Evolutionary conservation across 371 early-diverging fungal genomes (phyloP).

Genomic region (Chytridiales sp.): DNA sequence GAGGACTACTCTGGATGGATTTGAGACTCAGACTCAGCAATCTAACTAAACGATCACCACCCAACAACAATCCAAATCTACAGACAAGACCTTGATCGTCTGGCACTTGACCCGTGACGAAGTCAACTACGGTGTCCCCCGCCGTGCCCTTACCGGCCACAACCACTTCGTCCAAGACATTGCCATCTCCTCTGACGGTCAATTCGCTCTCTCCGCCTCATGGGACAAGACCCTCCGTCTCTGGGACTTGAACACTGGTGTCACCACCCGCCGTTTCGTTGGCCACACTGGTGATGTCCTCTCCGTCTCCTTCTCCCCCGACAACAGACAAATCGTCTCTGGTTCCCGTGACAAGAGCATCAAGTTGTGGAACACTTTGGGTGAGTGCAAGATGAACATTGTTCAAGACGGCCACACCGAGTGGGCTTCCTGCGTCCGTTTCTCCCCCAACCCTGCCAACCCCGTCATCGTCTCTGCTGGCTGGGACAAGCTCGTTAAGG

Average conservation of each 20-base stretch:
- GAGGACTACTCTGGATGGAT: background rate
- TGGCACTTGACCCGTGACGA: constrained; percentile 94
- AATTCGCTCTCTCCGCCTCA: constrained; percentile 95
- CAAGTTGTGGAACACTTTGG: constrained; percentile 99
- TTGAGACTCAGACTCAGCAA: background rate
- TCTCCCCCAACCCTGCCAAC: constrained; percentile 98
- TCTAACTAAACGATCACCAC: no score
- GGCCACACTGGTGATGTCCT: constrained; percentile 97
- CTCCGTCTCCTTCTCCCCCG: constrained; percentile 98
- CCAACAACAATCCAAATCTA: no score
- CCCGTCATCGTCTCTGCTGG: constrained; percentile 96
- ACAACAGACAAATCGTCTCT: constrained; percentile 98
- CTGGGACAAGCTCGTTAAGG: constrained; percentile 99
- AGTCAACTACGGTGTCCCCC: constrained; percentile 87
- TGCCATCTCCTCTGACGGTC: constrained; percentile 96
- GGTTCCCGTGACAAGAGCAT: constrained; percentile 97
- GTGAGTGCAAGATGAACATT: constrained; percentile 98
- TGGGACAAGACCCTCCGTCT: constrained; percentile 99
- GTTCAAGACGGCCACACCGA: constrained; percentile 92
- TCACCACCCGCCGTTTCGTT: constrained; percentile 92
- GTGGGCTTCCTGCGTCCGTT: constrained; percentile 98
- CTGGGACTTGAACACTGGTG: constrained; percentile 94
- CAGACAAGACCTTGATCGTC: constrained; percentile 95
- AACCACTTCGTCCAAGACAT: constrained; percentile 98
- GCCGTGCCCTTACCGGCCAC: constrained; percentile 89